Conservation (phyloP, 2,329 filamentous ascomycete genomes). For the Juglanconis juglandina region DNA sequence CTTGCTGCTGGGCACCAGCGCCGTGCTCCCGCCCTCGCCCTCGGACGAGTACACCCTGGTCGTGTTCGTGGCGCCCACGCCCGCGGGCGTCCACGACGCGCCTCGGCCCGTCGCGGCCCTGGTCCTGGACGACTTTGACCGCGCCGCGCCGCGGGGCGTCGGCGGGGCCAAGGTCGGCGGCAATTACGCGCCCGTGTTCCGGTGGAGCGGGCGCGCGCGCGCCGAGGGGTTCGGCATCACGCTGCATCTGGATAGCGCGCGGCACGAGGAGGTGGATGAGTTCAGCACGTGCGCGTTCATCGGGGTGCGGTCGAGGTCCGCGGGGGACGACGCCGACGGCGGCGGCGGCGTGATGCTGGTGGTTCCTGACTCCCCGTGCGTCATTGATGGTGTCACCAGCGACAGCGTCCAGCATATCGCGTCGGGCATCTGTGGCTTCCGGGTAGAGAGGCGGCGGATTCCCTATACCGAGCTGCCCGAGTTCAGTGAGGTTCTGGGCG, state of each 20-base stretch:
- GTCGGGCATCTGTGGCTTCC: not conserved
- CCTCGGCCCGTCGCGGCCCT: slow-evolving; percentile 49
- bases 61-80: slow-evolving; percentile 62
- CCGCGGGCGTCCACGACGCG: slow-evolving; percentile 63
- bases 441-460: not conserved
- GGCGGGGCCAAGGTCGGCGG: slow-evolving; percentile 66
- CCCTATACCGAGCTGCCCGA: not conserved
- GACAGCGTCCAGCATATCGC: not conserved
- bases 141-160: slow-evolving; percentile 63
- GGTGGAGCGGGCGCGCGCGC: slow-evolving; percentile 59
- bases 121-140: slow-evolving; percentile 67
- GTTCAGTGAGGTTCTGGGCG: not conserved
- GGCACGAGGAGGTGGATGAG: slow-evolving; percentile 61
- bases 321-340: not conserved
- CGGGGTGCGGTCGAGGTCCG: not conserved
- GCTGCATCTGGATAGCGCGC: slow-evolving; percentile 64
- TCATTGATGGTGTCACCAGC: not conserved
- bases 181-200: slow-evolving; percentile 66
- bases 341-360: not conserved
- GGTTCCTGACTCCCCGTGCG: not conserved
- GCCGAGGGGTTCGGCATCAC: slow-evolving; percentile 63
- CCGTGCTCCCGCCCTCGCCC: slow-evolving; percentile 59
- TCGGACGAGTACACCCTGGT: slow-evolving; percentile 63
- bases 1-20: slow-evolving; percentile 60
- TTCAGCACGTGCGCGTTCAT: not conserved